Percentiles rank a stretch among this genome's conserved stretches.
phyloP scores from a whole-genome alignment of 352 stramenopile genomes.

The Globisporangium canariense region DNA sequence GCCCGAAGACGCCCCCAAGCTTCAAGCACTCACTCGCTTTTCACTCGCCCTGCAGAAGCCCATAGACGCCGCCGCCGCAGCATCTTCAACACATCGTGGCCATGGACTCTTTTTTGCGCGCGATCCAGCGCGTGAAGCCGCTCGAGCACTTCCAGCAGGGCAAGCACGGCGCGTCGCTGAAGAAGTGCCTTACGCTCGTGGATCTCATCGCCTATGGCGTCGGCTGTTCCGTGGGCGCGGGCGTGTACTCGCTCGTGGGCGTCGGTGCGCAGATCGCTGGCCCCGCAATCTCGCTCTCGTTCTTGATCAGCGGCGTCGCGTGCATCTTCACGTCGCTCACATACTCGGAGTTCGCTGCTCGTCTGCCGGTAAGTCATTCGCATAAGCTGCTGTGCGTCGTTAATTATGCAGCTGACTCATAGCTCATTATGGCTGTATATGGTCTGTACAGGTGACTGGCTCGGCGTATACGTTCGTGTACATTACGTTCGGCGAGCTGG shows the following conservation, averaged over 20 bases:
- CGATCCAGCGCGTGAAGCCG: slow-evolving; percentile 70
- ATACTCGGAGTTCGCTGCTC: slow-evolving; percentile 88
- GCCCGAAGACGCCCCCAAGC: too few species aligned
- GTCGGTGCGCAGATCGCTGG: slow-evolving; percentile 84
- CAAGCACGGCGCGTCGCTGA: slow-evolving; percentile 29
- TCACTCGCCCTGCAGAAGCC: too few species aligned
- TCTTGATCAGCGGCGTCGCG: slow-evolving; percentile 81
- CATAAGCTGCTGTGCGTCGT: neutral
- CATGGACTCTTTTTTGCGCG: slow-evolving; percentile 52
- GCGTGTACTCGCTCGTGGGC: slow-evolving; percentile 91
- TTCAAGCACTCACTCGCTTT: too few species aligned
- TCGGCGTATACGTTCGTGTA: slow-evolving; percentile 91
- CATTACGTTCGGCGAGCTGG: slow-evolving; percentile 83
- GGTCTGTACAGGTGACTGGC: slow-evolving; percentile 59
- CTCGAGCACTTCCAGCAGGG: slow-evolving; percentile 49
- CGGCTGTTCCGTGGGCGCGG: slow-evolving; percentile 88
- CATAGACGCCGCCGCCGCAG: neutral
- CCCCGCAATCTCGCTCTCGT: slow-evolving; percentile 88
- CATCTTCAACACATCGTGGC: too few species aligned
- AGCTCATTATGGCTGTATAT: neutral
- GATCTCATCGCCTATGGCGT: slow-evolving; percentile 89
- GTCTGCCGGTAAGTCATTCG: slow-evolving; percentile 59
- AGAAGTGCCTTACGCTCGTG: slow-evolving; percentile 66
- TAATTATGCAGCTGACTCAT: neutral
- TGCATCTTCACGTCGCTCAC: slow-evolving; percentile 91